Evolutionary conservation across 805 yeast genomes (phyloP).

Genomic region (Wickerhamiella vanderwaltii): DNA sequence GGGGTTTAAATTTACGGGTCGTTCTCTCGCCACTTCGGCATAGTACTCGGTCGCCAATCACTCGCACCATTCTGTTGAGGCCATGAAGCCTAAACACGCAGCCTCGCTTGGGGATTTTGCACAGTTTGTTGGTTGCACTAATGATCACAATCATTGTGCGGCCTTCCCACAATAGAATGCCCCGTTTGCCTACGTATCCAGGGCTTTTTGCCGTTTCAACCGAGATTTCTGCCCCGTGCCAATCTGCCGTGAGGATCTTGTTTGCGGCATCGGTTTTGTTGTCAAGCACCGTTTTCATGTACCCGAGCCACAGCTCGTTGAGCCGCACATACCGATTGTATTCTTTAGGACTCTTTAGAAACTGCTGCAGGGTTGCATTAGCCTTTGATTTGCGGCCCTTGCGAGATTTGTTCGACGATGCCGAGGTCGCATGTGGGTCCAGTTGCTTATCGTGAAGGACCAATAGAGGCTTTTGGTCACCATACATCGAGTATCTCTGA

Average conservation of each 20-base stretch:
- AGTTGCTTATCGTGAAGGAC: slow-evolving; percentile 21
- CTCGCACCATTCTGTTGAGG: slow-evolving; percentile 33
- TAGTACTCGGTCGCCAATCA: slow-evolving; percentile 72
- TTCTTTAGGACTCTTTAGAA: slow-evolving; percentile 15
- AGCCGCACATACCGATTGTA: slow-evolving; percentile 44
- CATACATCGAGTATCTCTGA: slow-evolving; percentile 28
- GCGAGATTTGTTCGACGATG: slow-evolving; percentile 2
- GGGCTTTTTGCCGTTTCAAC: slow-evolving; percentile 48
- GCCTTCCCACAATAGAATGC: slow-evolving; percentile 78
- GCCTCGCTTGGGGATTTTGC: slow-evolving; percentile 55
- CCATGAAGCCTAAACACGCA: slow-evolving; percentile 44
- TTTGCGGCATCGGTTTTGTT: slow-evolving; percentile 16
- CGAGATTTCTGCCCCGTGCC: slow-evolving; percentile 57
- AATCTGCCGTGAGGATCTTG: slow-evolving; percentile 62
- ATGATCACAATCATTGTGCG: slow-evolving; percentile 58
- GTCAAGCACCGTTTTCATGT: slow-evolving; percentile 45
- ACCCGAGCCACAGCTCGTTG: slow-evolving; percentile 61
- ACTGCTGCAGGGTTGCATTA: slow-evolving; percentile 30
- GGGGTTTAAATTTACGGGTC: slow-evolving; percentile 73
- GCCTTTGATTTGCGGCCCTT: slow-evolving; percentile 20
- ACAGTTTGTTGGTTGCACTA: slow-evolving; percentile 31
- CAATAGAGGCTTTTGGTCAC: slow-evolving; percentile 28
- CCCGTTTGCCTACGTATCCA: slow-evolving; percentile 47
- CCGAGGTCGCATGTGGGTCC: not conserved
- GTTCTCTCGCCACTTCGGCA: slow-evolving; percentile 71